phyloP scores from a whole-genome alignment of 2,329 filamentous ascomycete species.

The Lachnellula arida region DNA sequence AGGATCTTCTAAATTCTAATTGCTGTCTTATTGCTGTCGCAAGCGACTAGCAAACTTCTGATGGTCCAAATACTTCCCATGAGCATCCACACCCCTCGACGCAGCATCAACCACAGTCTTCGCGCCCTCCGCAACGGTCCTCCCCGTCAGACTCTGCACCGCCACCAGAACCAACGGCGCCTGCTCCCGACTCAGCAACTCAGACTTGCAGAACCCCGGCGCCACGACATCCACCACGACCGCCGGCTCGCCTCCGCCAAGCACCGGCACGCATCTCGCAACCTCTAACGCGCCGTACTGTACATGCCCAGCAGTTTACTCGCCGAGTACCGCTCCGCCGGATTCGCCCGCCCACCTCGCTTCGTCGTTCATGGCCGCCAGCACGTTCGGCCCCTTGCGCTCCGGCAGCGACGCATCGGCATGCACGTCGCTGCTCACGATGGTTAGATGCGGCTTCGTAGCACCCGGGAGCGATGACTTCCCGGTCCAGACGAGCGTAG shows the following conservation, averaged over 20 bases:
- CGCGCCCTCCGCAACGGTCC: conserved; percentile 21
- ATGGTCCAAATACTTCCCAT: conserved; percentile 23
- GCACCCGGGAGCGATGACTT: conserved; percentile 27
- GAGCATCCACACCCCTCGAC: conserved; percentile 13
- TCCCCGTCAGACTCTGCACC: conserved; percentile 11
- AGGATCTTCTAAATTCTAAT: too few species aligned
- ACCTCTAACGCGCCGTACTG: conserved; percentile 20
- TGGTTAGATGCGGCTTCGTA: conserved; percentile 30
- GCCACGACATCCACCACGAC: conserved; percentile 26
- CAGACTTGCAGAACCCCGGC: conserved; percentile 29
- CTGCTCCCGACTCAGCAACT: conserved; percentile 14
- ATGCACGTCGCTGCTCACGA: conserved; percentile 39
- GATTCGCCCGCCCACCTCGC: neutral
- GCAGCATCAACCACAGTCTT: conserved; percentile 24
- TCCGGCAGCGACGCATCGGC: conserved; percentile 33
- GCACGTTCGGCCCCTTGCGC: conserved; percentile 21
- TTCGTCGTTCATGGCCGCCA: conserved; percentile 12
- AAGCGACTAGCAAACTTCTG: too few species aligned
- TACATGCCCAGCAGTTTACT: conserved; percentile 26
- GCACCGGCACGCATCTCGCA: conserved; percentile 15
- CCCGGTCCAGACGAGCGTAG: conserved; percentile 12
- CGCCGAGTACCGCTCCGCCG: conserved; percentile 23
- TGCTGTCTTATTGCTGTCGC: too few species aligned
- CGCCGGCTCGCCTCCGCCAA: conserved; percentile 10
- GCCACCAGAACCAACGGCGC: conserved; percentile 2